Conservation (phyloP, 106 monocot genomes). For the Dioscorea dumetorum region DNA sequence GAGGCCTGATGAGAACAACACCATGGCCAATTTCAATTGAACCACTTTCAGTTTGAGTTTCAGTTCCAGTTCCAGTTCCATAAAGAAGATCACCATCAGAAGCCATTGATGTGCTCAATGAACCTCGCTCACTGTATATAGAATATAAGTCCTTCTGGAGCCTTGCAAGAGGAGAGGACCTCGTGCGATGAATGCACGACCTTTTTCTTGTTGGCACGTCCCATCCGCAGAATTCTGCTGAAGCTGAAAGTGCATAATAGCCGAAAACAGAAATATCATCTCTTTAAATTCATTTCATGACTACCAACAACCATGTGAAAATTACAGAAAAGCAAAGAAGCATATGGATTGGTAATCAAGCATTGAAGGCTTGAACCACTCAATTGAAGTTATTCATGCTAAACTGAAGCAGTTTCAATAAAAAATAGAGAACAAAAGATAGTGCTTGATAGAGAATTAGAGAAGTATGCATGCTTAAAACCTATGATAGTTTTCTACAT, state of each 20-base stretch:
- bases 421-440: too few relatives aligned
- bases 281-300: not conserved
- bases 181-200: conserved; percentile 41
- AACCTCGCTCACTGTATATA: conserved; percentile 59
- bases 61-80: conserved; percentile 39
- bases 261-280: not conserved
- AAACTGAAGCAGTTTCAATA: too few relatives aligned
- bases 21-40: conserved; percentile 83
- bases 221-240: conserved; percentile 67
- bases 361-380: not conserved
- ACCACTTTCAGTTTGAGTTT: conserved; percentile 23
- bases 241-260: conserved; percentile 38
- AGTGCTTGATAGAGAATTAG: too few relatives aligned
- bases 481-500: too few relatives aligned
- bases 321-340: not conserved
- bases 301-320: not conserved
- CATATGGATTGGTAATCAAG: not conserved
- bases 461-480: too few relatives aligned
- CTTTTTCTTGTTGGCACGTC: conserved; percentile 77
- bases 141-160: conserved; percentile 75
- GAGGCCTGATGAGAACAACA: conserved; percentile 57
- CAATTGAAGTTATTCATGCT: not conserved
- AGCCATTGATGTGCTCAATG: conserved; percentile 45
- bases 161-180: conserved; percentile 66
- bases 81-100: conserved; percentile 72